Conservation (phyloP, 106 monocot genomes). For the Triglochin maritima region DNA sequence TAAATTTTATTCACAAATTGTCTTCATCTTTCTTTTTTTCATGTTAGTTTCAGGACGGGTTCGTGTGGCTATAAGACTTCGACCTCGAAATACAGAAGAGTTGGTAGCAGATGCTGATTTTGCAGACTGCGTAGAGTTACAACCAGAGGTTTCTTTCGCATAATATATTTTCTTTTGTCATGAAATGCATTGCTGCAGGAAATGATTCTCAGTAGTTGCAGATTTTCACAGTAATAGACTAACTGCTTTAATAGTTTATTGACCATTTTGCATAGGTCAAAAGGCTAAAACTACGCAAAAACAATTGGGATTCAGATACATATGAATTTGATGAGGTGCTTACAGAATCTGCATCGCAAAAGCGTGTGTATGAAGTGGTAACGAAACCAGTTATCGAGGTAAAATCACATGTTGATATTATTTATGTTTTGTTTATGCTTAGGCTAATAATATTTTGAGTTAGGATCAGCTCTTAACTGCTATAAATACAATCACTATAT, state of each 20-base stretch:
- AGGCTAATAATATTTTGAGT: too few relatives aligned
- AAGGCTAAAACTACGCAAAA: slow-evolving; percentile 92
- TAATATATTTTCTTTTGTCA: not conserved
- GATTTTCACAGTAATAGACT: not conserved
- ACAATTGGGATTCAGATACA: slow-evolving; percentile 98
- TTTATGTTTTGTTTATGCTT: too few relatives aligned
- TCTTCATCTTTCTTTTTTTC: not conserved
- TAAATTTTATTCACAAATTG: too few relatives aligned
- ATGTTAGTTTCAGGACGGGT: slow-evolving; percentile 73
- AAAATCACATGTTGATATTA: not conserved
- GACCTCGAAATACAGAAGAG: slow-evolving; percentile 88
- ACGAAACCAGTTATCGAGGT: slow-evolving; percentile 99
- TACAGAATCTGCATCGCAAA: slow-evolving; percentile 90
- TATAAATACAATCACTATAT: too few relatives aligned
- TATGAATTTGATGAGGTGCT: slow-evolving; percentile 98
- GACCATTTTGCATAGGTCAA: slow-evolving; percentile 47
- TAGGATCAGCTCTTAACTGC: too few relatives aligned
- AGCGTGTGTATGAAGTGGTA: slow-evolving; percentile 95
- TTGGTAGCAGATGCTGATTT: slow-evolving; percentile 87
- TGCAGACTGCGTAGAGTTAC: slow-evolving; percentile 97
- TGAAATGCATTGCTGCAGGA: not conserved
- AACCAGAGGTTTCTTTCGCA: slow-evolving; percentile 54
- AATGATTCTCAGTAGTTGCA: too few relatives aligned
- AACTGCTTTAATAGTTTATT: not conserved
- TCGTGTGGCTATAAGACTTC: slow-evolving; percentile 85